Evolutionary conservation across 768 basidiomycete genomes (phyloP).

Genomic region (Kwoniella heveanensis): DNA sequence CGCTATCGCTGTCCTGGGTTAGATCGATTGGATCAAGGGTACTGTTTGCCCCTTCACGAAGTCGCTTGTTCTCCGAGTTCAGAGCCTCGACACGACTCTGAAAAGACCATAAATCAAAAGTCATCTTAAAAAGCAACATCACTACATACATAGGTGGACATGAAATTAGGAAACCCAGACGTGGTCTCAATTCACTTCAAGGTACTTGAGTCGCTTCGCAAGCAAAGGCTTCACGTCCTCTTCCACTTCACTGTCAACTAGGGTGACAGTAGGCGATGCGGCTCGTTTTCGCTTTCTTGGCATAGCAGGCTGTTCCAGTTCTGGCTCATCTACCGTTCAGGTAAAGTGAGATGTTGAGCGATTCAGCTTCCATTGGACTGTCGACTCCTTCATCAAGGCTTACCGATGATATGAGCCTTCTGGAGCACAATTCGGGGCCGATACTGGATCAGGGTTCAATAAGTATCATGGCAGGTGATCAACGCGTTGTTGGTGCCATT

Average conservation of each 20-base stretch:
- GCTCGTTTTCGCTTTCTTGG: neutral
- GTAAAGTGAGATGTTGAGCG: no score
- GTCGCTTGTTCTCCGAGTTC: neutral
- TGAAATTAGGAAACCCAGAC: no score
- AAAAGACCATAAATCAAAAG: neutral
- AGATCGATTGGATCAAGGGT: conserved; percentile 1
- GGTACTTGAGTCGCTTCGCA: conserved; percentile 13
- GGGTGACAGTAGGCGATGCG: neutral
- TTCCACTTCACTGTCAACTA: neutral
- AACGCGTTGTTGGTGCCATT: no score
- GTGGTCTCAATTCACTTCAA: conserved; percentile 12
- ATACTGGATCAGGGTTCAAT: no score
- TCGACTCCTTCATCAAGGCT: no score
- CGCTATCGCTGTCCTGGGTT: neutral
- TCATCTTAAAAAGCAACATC: no score
- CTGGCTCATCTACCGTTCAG: conserved; percentile 4
- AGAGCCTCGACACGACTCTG: conserved; percentile 4
- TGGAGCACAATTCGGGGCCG: no score
- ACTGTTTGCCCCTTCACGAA: conserved; percentile 1
- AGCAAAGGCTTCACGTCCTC: conserved; percentile 7
- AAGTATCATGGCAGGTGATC: no score
- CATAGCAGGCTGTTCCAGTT: neutral
- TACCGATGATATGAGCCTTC: no score
- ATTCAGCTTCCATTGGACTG: no score
- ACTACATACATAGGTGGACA: no score